Conservation (phyloP, 208 protist genomes). For the Trypanosoma boissoni region DNA sequence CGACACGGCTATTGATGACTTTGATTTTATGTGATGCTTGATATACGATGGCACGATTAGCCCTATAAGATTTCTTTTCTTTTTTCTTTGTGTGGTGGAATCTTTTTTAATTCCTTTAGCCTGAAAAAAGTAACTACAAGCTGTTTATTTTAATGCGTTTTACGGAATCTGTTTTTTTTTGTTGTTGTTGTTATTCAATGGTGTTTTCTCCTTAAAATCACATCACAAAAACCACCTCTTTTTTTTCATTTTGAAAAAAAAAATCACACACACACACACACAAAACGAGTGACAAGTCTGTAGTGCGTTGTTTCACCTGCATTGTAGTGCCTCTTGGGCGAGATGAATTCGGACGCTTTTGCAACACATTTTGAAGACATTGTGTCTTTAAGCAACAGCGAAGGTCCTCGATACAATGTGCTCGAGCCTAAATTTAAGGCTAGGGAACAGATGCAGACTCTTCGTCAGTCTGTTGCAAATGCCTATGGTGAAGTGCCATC, state of each 20-base stretch:
- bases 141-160: too few species aligned
- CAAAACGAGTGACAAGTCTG: too few species aligned
- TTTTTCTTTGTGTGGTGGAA: not conserved
- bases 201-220: too few species aligned
- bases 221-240: too few species aligned
- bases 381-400: conserved; percentile 42
- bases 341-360: conserved; percentile 57
- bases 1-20: conserved; percentile 18
- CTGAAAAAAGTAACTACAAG: too few species aligned
- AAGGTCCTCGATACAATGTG: conserved; percentile 71
- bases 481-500: conserved; percentile 38
- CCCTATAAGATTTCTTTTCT: not conserved
- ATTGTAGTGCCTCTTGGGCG: not conserved
- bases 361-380: conserved; percentile 47
- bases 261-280: not conserved
- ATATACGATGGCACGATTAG: not conserved
- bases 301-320: too few species aligned
- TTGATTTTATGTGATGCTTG: conserved; percentile 21
- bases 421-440: conserved; percentile 76
- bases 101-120: too few species aligned
- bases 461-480: conserved; percentile 60
- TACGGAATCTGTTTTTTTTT: too few species aligned
- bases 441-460: conserved; percentile 43
- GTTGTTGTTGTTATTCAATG: too few species aligned
- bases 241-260: too few species aligned